Evolutionary conservation across 257 asterid genomes (phyloP).

Genomic region (Primulina huaijiensis): DNA sequence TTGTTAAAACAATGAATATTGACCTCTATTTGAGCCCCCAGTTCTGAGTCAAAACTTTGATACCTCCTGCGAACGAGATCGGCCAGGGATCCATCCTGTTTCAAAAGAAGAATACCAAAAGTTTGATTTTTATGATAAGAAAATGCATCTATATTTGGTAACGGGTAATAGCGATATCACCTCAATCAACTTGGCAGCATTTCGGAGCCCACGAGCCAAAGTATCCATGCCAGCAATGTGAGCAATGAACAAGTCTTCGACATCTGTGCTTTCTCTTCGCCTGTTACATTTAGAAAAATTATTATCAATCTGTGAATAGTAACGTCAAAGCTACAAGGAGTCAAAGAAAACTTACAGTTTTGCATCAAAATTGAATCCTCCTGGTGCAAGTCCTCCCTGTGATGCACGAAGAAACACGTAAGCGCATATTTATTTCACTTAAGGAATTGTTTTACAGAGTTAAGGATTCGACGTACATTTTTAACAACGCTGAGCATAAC

Average conservation of each 20-base stretch:
- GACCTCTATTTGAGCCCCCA: slow-evolving; percentile 87
- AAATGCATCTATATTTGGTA: no score
- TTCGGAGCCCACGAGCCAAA: slow-evolving; percentile 89
- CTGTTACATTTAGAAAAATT: slow-evolving; percentile 24
- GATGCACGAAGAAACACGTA: slow-evolving; percentile 8
- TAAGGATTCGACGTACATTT: slow-evolving; percentile 44
- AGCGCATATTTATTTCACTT: background rate
- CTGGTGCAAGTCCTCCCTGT: slow-evolving; percentile 96
- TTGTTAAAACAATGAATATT: background rate
- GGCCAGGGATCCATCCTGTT: slow-evolving; percentile 66
- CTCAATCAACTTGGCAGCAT: slow-evolving; percentile 84
- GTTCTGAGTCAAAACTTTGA: slow-evolving; percentile 73
- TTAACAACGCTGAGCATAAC: slow-evolving; percentile 82
- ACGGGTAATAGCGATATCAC: slow-evolving; percentile 25
- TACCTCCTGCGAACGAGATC: slow-evolving; percentile 84
- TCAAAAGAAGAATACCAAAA: background rate
- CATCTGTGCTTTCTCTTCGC: slow-evolving; percentile 98
- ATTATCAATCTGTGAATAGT: background rate
- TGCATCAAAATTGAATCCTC: slow-evolving; percentile 98
- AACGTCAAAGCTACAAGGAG: background rate
- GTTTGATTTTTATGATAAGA: background rate
- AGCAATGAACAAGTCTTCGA: slow-evolving; percentile 84
- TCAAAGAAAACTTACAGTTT: slow-evolving; percentile 55
- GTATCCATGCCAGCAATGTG: slow-evolving; percentile 98
- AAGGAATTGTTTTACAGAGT: background rate